phyloP scores from a whole-genome alignment of 2,329 filamentous ascomycete species.

The Ophiostoma perfectum region DNA sequence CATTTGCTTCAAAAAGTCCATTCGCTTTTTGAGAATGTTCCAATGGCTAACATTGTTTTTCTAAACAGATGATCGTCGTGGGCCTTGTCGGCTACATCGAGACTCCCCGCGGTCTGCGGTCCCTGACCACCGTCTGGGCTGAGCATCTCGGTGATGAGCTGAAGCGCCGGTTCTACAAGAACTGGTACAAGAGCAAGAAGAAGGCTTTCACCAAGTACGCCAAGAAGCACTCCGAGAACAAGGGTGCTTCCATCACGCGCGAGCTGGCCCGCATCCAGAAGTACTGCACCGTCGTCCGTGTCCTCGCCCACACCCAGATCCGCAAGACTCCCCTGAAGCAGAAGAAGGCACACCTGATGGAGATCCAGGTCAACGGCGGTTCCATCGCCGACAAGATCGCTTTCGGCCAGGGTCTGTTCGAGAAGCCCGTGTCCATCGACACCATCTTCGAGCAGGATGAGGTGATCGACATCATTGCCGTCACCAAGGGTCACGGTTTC shows the following conservation, averaged over 20 bases:
- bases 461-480: slow-evolving; percentile 98
- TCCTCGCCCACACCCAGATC: slow-evolving; percentile 99
- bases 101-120: slow-evolving; percentile 98
- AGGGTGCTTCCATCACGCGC: slow-evolving; percentile 82
- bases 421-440: slow-evolving; percentile 95
- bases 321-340: slow-evolving; percentile 99
- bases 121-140: slow-evolving; percentile 98
- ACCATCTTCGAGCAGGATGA: slow-evolving; percentile 98
- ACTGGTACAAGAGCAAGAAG: slow-evolving; percentile 99
- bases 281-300: slow-evolving; percentile 99
- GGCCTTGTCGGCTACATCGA: slow-evolving; percentile 99
- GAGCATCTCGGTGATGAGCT: slow-evolving; percentile 98
- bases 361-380: slow-evolving; percentile 99
- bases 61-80: slow-evolving; percentile 89
- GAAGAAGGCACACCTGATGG: slow-evolving; percentile 99
- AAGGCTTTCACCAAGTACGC: slow-evolving; percentile 99
- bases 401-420: slow-evolving; percentile 91
- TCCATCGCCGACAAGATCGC: slow-evolving; percentile 94
- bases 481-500: slow-evolving; percentile 99
- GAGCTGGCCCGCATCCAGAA: slow-evolving; percentile 99
- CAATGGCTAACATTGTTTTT: slow-evolving; percentile 62
- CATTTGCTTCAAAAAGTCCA: slow-evolving; percentile 13
- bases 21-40: slow-evolving; percentile 40
- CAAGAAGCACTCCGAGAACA: slow-evolving; percentile 98
- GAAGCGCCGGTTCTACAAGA: slow-evolving; percentile 99